Evolutionary conservation across 2,329 filamentous ascomycete species (phyloP).

Genomic region (Pleomassaria siparia): DNA sequence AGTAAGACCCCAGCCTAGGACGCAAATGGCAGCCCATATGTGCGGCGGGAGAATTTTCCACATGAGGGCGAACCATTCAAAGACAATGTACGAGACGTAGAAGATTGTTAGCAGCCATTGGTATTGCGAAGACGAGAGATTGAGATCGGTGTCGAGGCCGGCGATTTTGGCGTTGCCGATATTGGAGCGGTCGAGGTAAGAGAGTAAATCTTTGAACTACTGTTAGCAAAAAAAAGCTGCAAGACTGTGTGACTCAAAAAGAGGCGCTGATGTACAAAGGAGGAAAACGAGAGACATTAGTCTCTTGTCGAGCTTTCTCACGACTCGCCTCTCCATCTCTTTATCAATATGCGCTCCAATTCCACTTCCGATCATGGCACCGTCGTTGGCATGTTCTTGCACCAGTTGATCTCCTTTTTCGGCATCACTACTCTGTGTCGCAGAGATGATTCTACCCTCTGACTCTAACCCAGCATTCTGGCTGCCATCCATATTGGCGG

Average conservation of each 20-base stretch:
- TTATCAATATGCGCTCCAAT: neutral
- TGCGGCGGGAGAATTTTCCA: constrained; percentile 42
- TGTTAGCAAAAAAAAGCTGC: no score
- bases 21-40: constrained; percentile 38
- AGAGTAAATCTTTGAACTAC: constrained; percentile 37
- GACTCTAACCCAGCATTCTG: no score
- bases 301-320: constrained; percentile 21
- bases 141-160: constrained; percentile 40
- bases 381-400: neutral
- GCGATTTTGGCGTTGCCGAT: constrained; percentile 47
- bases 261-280: constrained; percentile 14
- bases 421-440: neutral
- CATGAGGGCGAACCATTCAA: constrained; percentile 40
- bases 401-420: neutral
- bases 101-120: constrained; percentile 43
- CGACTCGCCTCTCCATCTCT: constrained; percentile 3
- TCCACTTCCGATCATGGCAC: no score
- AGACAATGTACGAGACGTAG: constrained; percentile 43
- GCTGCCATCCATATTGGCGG: no score
- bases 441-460: no score
- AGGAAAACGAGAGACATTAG: constrained; percentile 35
- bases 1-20: constrained; percentile 39
- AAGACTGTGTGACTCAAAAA: neutral
- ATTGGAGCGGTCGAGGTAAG: constrained; percentile 42
- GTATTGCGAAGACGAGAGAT: constrained; percentile 29